Evolutionary conservation across 805 yeast genomes (phyloP).

Genomic region (Wickerhamomyces mucosus): DNA sequence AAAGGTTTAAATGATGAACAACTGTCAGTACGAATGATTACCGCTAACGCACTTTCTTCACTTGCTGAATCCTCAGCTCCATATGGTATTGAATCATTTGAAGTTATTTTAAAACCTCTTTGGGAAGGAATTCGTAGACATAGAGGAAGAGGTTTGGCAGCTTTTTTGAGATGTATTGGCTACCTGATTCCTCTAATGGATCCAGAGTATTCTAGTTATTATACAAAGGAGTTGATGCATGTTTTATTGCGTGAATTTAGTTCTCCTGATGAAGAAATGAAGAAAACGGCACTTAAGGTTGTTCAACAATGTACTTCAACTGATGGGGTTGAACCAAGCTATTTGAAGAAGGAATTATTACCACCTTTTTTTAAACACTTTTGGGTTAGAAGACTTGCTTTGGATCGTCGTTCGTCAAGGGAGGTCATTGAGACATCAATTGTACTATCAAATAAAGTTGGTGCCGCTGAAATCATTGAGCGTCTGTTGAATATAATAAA

Average conservation of each 20-base stretch:
- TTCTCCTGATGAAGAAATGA: constrained; percentile 86
- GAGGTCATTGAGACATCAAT: constrained; percentile 67
- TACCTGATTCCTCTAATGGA: constrained; percentile 80
- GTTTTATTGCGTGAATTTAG: constrained; percentile 62
- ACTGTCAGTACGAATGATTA: constrained; percentile 50
- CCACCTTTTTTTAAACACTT: constrained; percentile 58
- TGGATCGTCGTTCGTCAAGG: constrained; percentile 47
- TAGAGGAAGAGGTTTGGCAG: constrained; percentile 69
- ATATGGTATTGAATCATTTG: constrained; percentile 85
- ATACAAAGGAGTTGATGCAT: constrained; percentile 63
- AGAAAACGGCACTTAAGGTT: constrained; percentile 57
- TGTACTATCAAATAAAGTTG: constrained; percentile 56
- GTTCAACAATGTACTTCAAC: constrained; percentile 57
- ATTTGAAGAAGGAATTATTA: constrained; percentile 41
- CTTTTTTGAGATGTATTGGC: constrained; percentile 71
- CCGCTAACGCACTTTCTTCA: constrained; percentile 65
- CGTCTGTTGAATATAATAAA: constrained; percentile 49
- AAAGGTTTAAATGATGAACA: constrained; percentile 60
- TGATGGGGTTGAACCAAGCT: constrained; percentile 43
- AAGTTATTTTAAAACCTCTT: constrained; percentile 52
- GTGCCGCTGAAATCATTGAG: constrained; percentile 51
- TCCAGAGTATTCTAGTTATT: constrained; percentile 68
- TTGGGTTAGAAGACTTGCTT: constrained; percentile 78
- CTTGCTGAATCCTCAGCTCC: constrained; percentile 80
- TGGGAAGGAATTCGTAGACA: constrained; percentile 75